A percentile compares a stretch with the other conserved stretches of the same genome.
These are phyloP conservation scores for Ophiostoma sp. DNA, from an alignment of 2,329 filamentous ascomycete genomes.

Conservation along the genomic window DNA sequence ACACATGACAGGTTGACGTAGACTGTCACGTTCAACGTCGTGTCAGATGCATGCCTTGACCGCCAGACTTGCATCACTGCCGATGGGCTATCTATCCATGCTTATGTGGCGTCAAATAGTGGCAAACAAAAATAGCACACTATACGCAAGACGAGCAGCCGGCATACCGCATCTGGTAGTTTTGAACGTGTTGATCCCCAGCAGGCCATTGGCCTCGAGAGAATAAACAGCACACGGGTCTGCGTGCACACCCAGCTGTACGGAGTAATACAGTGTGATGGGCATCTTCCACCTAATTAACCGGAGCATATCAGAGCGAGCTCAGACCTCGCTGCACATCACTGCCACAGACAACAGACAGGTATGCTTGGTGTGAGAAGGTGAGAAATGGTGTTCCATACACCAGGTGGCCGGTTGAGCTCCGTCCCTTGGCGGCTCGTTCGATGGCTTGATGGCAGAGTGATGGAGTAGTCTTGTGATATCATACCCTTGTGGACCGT, in stretches of 20 bases:
- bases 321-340: not conserved
- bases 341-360: not conserved
- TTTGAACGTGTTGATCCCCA: not conserved
- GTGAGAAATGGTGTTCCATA: not conserved
- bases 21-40: not conserved
- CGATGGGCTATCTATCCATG: not conserved
- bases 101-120: not conserved
- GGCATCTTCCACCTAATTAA: too few species aligned
- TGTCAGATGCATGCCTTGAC: conserved; percentile 2
- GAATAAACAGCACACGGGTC: too few species aligned
- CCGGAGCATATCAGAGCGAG: not conserved
- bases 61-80: conserved; percentile 3
- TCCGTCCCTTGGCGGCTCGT: not conserved
- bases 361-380: not conserved
- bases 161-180: not conserved
- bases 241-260: too few species aligned
- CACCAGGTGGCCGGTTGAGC: conserved; percentile 4
- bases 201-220: too few species aligned
- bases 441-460: not conserved
- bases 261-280: too few species aligned
- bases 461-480: not conserved
- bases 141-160: not conserved
- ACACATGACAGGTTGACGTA: not conserved
- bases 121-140: not conserved
- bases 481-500: too few species aligned